phyloP scores from a whole-genome alignment of 1,284 basidiomycete genomes.

The Boletus chippewaensis region DNA sequence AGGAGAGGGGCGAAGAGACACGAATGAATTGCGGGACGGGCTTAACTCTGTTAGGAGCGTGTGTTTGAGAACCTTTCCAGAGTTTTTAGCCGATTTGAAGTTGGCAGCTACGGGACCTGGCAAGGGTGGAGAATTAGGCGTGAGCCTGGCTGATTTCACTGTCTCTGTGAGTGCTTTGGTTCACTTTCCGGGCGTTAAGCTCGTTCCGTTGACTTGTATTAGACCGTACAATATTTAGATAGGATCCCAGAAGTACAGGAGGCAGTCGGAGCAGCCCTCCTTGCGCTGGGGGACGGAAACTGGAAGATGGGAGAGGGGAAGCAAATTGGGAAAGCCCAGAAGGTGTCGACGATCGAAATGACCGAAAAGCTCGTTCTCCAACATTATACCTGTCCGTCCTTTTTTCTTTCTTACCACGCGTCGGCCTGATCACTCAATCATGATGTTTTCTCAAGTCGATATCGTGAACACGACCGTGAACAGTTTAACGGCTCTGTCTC shows the following conservation, averaged over 20 bases:
- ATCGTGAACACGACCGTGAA: constrained; percentile 54
- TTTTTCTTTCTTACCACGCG: neutral
- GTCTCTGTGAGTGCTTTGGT: constrained; percentile 41
- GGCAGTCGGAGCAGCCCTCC: constrained; percentile 57
- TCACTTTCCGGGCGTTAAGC: neutral
- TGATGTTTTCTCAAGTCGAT: constrained; percentile 45
- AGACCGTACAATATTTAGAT: constrained; percentile 66
- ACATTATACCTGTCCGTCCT: constrained; percentile 61
- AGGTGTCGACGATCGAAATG: constrained; percentile 39
- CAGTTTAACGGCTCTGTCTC: constrained; percentile 56
- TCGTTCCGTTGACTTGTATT: neutral
- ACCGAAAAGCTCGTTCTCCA: constrained; percentile 59
- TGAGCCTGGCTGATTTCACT: constrained; percentile 58
- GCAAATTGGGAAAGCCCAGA: constrained; percentile 47
- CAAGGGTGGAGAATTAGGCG: constrained; percentile 46
- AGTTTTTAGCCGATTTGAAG: constrained; percentile 71
- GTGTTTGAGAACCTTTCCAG: constrained; percentile 73
- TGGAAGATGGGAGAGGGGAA: constrained; percentile 84
- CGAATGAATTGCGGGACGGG: constrained; percentile 66
- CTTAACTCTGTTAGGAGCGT: constrained; percentile 55
- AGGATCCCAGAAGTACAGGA: constrained; percentile 59
- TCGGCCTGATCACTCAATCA: neutral
- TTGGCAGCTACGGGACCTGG: constrained; percentile 42
- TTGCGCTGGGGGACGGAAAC: constrained; percentile 72
- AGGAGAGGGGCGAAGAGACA: constrained; percentile 39